Percentiles rank a stretch among this genome's conserved stretches.
Conservation (phyloP, 768 basidiomycete species). For the Cyathus striatus region DNA sequence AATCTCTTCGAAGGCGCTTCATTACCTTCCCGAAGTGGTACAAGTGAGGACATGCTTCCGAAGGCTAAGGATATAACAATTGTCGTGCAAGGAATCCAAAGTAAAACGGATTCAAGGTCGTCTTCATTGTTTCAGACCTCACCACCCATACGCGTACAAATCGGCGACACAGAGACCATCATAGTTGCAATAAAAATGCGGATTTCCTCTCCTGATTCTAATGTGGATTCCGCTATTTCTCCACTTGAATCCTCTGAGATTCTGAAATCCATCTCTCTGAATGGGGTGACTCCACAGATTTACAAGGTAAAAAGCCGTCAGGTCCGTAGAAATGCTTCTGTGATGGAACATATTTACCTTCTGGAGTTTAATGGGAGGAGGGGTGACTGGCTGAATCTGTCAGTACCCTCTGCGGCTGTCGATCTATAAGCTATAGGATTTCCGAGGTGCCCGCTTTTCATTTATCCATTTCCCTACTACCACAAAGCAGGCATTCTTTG, state of each 20-base stretch:
- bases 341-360: slow-evolving; percentile 6
- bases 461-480: too few relatives aligned
- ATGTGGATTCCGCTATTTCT: not conserved
- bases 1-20: too few relatives aligned
- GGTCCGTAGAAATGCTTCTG: slow-evolving; percentile 2
- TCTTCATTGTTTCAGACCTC: too few relatives aligned
- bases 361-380: slow-evolving; percentile 15
- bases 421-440: too few relatives aligned
- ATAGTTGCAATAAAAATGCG: not conserved
- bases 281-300: slow-evolving; percentile 16
- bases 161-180: not conserved
- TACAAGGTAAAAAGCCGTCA: slow-evolving; percentile 8
- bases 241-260: slow-evolving; percentile 1
- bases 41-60: too few relatives aligned
- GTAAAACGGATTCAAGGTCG: too few relatives aligned
- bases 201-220: slow-evolving; percentile 1
- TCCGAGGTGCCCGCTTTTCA: too few relatives aligned
- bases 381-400: slow-evolving; percentile 19
- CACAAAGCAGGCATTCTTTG: too few relatives aligned
- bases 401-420: slow-evolving; percentile 1
- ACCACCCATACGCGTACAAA: too few relatives aligned
- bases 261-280: slow-evolving; percentile 14
- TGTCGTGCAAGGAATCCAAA: too few relatives aligned
- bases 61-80: too few relatives aligned
- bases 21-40: too few relatives aligned